Conservation (phyloP, 345 rosid species). For the Citrus mangshanensis region DNA sequence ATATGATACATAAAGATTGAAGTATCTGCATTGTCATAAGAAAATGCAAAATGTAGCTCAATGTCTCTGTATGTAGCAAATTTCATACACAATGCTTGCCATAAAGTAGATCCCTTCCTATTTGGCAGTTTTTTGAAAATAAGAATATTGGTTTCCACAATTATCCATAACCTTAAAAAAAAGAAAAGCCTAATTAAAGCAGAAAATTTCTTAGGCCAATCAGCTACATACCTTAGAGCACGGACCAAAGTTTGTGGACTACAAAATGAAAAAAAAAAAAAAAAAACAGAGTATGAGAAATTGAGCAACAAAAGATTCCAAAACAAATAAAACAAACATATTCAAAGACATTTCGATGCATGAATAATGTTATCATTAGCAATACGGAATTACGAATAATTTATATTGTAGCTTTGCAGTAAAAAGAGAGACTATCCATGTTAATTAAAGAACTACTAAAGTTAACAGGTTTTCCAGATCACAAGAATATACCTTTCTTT, state of each 20-base stretch:
- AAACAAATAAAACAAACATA: neutral
- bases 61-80: neutral
- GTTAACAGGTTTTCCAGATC: neutral
- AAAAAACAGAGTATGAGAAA: slow-evolving; percentile 2
- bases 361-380: neutral
- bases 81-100: neutral
- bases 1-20: neutral
- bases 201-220: neutral
- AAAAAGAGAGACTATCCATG: neutral
- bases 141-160: neutral
- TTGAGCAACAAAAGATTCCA: neutral
- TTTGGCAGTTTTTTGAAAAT: neutral
- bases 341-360: neutral
- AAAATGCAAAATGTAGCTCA: neutral
- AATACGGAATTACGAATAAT: neutral
- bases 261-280: slow-evolving; percentile 36
- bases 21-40: neutral
- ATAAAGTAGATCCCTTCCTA: neutral
- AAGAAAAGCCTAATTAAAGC: neutral
- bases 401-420: neutral
- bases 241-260: slow-evolving; percentile 99
- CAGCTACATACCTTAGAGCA: slow-evolving; percentile 74
- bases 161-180: neutral
- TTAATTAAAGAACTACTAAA: slow-evolving; percentile 12
- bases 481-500: slow-evolving; percentile 75